Evolutionary conservation across 192 early-diverging fungal species (phyloP), one percentile per base, ranked within the genome.

Genomic region (Entomortierella beljakovae): DNA sequence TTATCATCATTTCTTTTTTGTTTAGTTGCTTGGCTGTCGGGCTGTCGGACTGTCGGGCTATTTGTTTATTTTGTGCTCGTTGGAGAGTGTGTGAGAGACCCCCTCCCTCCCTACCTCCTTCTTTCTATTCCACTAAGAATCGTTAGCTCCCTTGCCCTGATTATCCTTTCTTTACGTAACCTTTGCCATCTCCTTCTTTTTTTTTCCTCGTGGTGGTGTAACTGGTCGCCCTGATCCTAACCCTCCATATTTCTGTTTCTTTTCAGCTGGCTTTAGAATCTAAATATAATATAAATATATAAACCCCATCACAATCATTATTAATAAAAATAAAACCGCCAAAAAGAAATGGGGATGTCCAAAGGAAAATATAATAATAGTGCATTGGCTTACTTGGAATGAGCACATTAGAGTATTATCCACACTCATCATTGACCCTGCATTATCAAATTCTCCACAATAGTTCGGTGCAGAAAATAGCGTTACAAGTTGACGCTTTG

Each of bases 381-480:
- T n/a, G n/a, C n/a, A n/a, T n/a, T n/a, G n/a, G n/a, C 40, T 62
- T 70, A 83, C 90, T 82, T 94, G 92, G 88, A 95, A 95, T 29
- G 91, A 92, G 69, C 93, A 94, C 92, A 94, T 92, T 54, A 94
- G 67, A 5, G 92, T 92, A 59, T 94, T 91, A 66, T 94, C 92
- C 9, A 94, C 92, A 37, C 91, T 94, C 93, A 94, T 94, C 92
- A 94, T 94, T 15, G 93, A 93, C 53, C 93, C 93, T 16, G 92
- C 92, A 74, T 94, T 94, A 62, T 94, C 93, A 79, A 94, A 94
- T 70, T 94, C 93, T 20, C 96, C 95, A 80, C 96, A 98, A 64
- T 97, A 98, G 75, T 97, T 97, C 26, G 96, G 96, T 37, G 95
- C 96, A 32, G 93, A 95, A 80, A 99, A 99, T 66, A 99, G 80